These are phyloP conservation scores for Alternaria infectoria DNA, from an alignment of 2,329 filamentous ascomycete genomes.

Conservation along the genomic window DNA sequence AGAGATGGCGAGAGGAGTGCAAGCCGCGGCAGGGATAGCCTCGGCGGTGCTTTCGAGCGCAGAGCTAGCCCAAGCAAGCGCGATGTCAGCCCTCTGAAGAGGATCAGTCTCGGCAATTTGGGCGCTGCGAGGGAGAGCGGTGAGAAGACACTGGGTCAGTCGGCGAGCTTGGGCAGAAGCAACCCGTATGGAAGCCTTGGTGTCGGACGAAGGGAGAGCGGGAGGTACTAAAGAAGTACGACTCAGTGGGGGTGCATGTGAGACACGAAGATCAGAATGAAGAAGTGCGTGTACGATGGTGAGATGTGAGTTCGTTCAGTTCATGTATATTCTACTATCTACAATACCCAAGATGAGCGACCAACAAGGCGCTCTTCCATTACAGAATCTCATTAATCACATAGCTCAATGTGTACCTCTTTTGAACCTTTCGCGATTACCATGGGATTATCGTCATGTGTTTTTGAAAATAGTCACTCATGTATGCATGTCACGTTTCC, in stretches of 20 bases:
- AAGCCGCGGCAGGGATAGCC: slow-evolving; percentile 21
- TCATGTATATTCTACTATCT: slow-evolving; percentile 1
- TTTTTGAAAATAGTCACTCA: neutral
- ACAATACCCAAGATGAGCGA: slow-evolving; percentile 5
- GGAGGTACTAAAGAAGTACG: slow-evolving; percentile 19
- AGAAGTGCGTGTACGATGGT: neutral
- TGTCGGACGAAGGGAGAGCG: slow-evolving; percentile 36
- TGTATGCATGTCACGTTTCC: neutral
- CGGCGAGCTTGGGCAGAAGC: slow-evolving; percentile 26
- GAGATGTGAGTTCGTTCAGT: neutral
- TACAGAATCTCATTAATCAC: neutral
- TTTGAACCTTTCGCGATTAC: neutral
- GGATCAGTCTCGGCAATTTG: slow-evolving; percentile 47
- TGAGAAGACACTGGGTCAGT: slow-evolving; percentile 19
- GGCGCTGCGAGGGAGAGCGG: slow-evolving; percentile 5
- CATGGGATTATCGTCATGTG: neutral
- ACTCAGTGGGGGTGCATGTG: neutral
- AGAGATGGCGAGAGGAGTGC: slow-evolving; percentile 34
- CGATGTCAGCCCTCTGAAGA: slow-evolving; percentile 54
- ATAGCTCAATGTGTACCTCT: neutral
- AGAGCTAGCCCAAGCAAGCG: slow-evolving; percentile 44
- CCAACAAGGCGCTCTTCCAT: neutral
- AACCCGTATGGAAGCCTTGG: slow-evolving; percentile 33
- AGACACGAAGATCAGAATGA: neutral
- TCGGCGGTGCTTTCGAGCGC: slow-evolving; percentile 32